These are phyloP conservation scores for Penicillium malachiteum DNA, from an alignment of 495 filamentous ascomycete genomes.

Conservation along the genomic window DNA sequence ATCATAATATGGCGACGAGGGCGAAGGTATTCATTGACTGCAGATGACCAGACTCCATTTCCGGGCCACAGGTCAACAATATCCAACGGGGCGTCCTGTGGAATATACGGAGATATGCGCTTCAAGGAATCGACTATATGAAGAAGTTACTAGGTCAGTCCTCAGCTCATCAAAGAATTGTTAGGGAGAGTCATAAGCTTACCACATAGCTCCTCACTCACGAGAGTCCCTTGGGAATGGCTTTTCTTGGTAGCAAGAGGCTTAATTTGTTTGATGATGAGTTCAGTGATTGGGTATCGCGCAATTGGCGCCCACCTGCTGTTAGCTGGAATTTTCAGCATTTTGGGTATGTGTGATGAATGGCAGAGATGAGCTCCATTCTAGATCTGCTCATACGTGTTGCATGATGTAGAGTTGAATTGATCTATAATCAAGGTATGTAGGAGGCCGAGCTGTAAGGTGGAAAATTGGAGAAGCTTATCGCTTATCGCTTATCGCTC, in stretches of 20 bases:
- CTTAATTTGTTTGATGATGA: slow-evolving; percentile 11
- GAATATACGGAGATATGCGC: slow-evolving; percentile 58
- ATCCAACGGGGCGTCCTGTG: slow-evolving; percentile 65
- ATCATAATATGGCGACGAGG: slow-evolving; percentile 80
- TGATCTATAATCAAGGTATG: too few species aligned
- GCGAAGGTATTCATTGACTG: slow-evolving; percentile 68
- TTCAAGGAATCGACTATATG: slow-evolving; percentile 48
- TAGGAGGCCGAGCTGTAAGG: too few species aligned
- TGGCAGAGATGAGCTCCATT: neutral
- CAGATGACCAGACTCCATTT: slow-evolving; percentile 68
- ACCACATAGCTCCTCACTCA: slow-evolving; percentile 63
- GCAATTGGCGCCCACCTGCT: neutral
- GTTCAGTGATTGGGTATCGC: slow-evolving; percentile 21
- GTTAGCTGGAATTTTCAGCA: neutral
- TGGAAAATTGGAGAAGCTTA: too few species aligned
- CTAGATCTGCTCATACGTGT: neutral
- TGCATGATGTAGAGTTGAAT: too few species aligned
- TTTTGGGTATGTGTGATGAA: neutral
- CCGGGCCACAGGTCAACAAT: slow-evolving; percentile 86
- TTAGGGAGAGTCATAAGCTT: slow-evolving; percentile 19
- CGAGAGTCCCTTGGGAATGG: slow-evolving; percentile 37
- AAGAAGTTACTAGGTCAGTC: neutral
- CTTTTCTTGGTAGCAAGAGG: neutral
- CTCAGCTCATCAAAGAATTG: neutral
- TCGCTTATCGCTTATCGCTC: too few species aligned